These are phyloP conservation scores for Alternaria tenuissima DNA, from an alignment of 2,329 filamentous ascomycete genomes.

Conservation along the genomic window DNA sequence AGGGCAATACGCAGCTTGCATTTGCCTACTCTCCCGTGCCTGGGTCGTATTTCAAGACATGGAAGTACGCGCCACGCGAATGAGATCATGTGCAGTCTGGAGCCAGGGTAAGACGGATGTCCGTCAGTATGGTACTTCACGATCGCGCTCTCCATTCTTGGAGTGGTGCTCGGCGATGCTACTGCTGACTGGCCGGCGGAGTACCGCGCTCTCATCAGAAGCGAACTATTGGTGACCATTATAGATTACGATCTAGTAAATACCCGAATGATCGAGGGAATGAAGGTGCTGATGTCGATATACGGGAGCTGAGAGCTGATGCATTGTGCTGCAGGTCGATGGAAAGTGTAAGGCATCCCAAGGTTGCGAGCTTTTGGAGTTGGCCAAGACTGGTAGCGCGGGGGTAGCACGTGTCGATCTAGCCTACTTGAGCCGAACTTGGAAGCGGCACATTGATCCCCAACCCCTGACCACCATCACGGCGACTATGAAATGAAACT, in stretches of 20 bases:
- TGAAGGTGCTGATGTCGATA: neutral
- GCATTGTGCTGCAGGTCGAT: neutral
- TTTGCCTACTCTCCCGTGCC: neutral
- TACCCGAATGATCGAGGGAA: neutral
- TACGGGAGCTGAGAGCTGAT: neutral
- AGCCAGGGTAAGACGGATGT: neutral
- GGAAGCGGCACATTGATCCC: neutral
- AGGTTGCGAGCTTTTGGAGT: neutral
- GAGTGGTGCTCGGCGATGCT: neutral
- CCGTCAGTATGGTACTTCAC: neutral
- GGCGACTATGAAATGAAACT: neutral
- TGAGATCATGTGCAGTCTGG: neutral
- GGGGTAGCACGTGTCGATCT: neutral
- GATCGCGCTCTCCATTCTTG: neutral
- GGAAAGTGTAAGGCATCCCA: neutral
- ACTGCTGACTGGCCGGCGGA: constrained; percentile 3
- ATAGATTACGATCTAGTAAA: too few species aligned
- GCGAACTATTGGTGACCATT: neutral
- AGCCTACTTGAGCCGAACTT: neutral
- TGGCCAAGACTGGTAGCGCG: neutral
- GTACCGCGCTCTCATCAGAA: neutral
- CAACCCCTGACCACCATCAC: neutral
- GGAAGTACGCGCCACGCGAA: neutral
- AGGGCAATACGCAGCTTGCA: neutral
- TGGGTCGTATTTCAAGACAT: neutral